phyloP scores from a whole-genome alignment of 1,139 yeast species.

The Sugiyamaella pinicola region DNA sequence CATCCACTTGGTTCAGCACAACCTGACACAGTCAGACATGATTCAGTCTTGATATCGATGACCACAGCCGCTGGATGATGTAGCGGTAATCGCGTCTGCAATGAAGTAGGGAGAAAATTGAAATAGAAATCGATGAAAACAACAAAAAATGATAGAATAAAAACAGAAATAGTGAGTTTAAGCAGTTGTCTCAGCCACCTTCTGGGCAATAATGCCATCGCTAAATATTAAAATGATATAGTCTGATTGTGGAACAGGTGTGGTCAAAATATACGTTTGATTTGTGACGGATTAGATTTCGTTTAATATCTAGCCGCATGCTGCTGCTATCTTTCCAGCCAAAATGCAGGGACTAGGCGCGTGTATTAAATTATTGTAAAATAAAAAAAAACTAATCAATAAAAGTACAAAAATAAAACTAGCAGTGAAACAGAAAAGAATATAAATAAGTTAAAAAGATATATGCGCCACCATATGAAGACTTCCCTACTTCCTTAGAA shows the following conservation, averaged over 20 bases:
- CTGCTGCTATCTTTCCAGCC: no score
- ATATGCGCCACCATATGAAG: not conserved
- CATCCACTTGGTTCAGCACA: conserved; percentile 39
- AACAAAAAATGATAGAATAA: conserved; percentile 29
- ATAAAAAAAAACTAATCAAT: no score
- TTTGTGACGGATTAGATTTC: no score
- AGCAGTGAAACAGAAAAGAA: not conserved
- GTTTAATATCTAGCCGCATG: no score
- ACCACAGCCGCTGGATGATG: conserved; percentile 37
- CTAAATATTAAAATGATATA: not conserved
- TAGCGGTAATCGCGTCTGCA: conserved; percentile 38
- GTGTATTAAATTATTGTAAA: no score
- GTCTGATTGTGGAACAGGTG: not conserved
- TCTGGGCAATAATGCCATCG: conserved; percentile 31
- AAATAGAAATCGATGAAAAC: conserved; percentile 37
- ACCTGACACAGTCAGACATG: conserved; percentile 35
- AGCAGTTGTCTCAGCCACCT: conserved; percentile 37
- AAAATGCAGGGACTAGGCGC: not conserved
- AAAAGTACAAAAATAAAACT: not conserved
- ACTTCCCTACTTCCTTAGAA: conserved; percentile 62
- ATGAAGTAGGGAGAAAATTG: conserved; percentile 39
- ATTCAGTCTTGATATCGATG: conserved; percentile 38
- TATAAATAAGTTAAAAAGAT: not conserved
- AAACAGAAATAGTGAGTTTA: conserved; percentile 31
- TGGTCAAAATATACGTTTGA: not conserved